Evolutionary conservation across 2,329 filamentous ascomycete species (phyloP).

Genomic region (Cladosporium austrohemisphaericum): DNA sequence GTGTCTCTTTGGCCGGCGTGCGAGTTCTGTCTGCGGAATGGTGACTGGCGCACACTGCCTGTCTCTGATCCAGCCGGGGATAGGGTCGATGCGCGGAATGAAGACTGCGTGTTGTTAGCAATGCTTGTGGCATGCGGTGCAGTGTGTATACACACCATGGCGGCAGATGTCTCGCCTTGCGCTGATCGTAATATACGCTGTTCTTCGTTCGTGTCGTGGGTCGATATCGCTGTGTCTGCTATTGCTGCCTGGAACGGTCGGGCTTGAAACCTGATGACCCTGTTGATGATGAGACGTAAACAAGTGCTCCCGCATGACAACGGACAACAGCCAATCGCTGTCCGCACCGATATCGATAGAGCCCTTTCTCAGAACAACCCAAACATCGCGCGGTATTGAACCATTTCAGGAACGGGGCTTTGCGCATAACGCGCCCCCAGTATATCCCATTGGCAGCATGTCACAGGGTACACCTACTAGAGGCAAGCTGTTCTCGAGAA

Average conservation of each 20-base stretch:
- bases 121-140: neutral
- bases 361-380: neutral
- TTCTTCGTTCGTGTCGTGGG: neutral
- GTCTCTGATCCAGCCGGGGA: constrained; percentile 8
- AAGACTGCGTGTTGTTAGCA: constrained; percentile 8
- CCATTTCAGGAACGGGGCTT: neutral
- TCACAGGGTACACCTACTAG: constrained; percentile 26
- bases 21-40: constrained; percentile 37
- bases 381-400: neutral
- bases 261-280: constrained; percentile 3
- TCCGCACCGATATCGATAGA: neutral
- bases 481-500: constrained; percentile 13
- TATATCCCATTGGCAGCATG: constrained; percentile 22
- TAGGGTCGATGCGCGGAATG: constrained; percentile 12
- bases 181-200: constrained; percentile 6
- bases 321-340: neutral
- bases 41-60: constrained; percentile 26
- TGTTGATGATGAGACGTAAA: constrained; percentile 3
- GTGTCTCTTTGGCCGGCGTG: constrained; percentile 33
- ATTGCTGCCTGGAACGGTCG: neutral
- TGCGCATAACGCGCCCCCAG: constrained; percentile 9
- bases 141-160: constrained; percentile 10
- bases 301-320: constrained; percentile 3
- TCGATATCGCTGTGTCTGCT: constrained; percentile 6
- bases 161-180: constrained; percentile 1